Percentiles rank a stretch among this genome's conserved stretches.
Conservation (phyloP, 768 basidiomycete genomes). For the Boletus pseudo-olivaceus region DNA sequence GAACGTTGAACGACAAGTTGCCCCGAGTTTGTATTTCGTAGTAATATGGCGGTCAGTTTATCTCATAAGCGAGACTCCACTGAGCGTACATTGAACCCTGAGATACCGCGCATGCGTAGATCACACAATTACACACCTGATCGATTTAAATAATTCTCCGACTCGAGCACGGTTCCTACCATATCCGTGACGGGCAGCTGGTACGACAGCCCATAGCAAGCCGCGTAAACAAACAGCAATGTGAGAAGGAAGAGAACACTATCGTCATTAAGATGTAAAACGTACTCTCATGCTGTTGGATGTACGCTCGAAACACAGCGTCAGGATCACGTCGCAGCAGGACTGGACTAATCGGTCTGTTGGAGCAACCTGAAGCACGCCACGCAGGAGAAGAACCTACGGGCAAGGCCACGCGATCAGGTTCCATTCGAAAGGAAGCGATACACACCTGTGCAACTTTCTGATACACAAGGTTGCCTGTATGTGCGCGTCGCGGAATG, state of each 20-base stretch:
- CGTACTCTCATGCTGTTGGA: conserved; percentile 32
- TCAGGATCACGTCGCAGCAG: conserved; percentile 26
- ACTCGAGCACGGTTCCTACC: conserved; percentile 24
- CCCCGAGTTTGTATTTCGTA: conserved; percentile 36
- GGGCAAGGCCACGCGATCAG: conserved; percentile 15
- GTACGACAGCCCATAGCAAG: conserved; percentile 33
- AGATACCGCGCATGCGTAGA: conserved; percentile 3
- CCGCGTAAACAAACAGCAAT: conserved; percentile 15
- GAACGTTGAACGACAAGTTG: conserved; percentile 29
- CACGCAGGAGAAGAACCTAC: conserved; percentile 35
- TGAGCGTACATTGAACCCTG: conserved; percentile 27
- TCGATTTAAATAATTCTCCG: conserved; percentile 27
- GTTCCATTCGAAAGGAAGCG: conserved; percentile 18
- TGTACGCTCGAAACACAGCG: conserved; percentile 30
- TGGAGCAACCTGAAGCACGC: conserved; percentile 28
- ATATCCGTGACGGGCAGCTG: conserved; percentile 28
- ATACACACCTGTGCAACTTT: conserved; percentile 33
- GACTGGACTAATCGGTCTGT: conserved; percentile 29
- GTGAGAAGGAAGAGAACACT: conserved; percentile 3
- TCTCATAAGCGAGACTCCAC: conserved; percentile 11
- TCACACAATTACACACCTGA: conserved; percentile 24
- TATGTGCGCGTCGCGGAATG: conserved; percentile 27
- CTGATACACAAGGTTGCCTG: conserved; percentile 36
- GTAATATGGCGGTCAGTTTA: conserved; percentile 18
- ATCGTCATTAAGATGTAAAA: conserved; percentile 15